phyloP scores from a whole-genome alignment of 306 rosid species.

The Casuarina cunninghamiana region DNA sequence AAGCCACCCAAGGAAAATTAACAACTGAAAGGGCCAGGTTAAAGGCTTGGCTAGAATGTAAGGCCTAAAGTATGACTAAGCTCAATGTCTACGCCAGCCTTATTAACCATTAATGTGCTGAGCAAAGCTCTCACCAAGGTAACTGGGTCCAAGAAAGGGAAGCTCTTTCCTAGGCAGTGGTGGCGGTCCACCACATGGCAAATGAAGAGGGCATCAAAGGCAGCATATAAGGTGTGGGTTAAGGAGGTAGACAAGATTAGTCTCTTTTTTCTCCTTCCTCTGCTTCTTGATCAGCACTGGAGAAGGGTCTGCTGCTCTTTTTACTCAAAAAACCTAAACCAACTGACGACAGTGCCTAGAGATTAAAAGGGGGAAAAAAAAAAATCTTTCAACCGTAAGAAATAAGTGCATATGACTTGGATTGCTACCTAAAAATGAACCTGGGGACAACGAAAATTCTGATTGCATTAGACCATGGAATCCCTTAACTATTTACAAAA shows the following conservation, averaged over 20 bases:
- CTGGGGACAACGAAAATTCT: no score
- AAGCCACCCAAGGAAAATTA: constrained; percentile 43
- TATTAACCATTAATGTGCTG: constrained; percentile 63
- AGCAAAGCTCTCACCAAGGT: constrained; percentile 60
- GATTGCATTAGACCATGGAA: no score
- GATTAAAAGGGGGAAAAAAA: no score
- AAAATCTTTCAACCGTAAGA: no score
- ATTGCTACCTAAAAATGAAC: no score
- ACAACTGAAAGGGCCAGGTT: constrained; percentile 45
- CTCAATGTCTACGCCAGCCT: constrained; percentile 67
- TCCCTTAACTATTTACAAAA: no score
- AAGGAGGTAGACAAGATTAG: constrained; percentile 80
- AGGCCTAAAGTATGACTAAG: constrained; percentile 40
- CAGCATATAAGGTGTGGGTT: constrained; percentile 91
- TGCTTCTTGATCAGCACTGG: no score
- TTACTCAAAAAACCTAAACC: no score
- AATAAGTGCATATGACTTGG: no score
- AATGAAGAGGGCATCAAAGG: constrained; percentile 75
- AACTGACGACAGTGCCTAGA: no score
- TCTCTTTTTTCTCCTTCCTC: no score
- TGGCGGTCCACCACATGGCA: constrained; percentile 60
- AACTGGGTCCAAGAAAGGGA: constrained; percentile 76
- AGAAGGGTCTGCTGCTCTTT: no score
- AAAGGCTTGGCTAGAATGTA: constrained; percentile 56
- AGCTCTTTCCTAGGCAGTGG: constrained; percentile 76